These are phyloP conservation scores for Beauveria rudraprayagi DNA, from an alignment of 2,329 filamentous ascomycete genomes.

Conservation along the genomic window DNA sequence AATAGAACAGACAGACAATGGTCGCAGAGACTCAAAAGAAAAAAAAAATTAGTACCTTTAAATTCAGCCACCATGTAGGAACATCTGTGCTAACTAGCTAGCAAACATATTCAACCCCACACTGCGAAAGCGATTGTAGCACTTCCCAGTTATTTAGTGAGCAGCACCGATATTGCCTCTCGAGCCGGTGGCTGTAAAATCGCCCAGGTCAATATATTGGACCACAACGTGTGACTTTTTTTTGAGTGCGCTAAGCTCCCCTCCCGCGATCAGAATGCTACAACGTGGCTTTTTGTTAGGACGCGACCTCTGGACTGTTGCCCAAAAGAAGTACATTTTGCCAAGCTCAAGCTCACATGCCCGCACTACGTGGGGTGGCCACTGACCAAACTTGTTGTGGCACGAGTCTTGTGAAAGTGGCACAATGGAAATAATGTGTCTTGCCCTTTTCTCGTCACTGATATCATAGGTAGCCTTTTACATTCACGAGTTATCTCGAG, in stretches of 20 bases:
- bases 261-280: background rate
- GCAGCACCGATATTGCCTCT: background rate
- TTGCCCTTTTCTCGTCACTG: background rate
- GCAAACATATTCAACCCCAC: background rate
- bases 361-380: background rate
- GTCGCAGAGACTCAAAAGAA: background rate
- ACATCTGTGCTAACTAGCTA: background rate
- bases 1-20: too few relatives aligned
- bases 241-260: background rate
- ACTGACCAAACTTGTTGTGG: background rate
- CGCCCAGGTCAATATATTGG: background rate
- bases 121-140: background rate
- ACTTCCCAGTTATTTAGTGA: background rate
- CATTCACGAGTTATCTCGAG: background rate
- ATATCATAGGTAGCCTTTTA: background rate
- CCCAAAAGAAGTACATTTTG: background rate
- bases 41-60: background rate
- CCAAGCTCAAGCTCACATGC: conserved; percentile 6
- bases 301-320: background rate
- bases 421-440: background rate
- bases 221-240: background rate
- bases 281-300: background rate
- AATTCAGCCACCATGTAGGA: background rate
- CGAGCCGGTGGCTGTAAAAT: background rate
- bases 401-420: background rate